These are phyloP conservation scores for Dictyostelium intermedium DNA, from an alignment of 78 protist genomes.

Conservation along the genomic window DNA sequence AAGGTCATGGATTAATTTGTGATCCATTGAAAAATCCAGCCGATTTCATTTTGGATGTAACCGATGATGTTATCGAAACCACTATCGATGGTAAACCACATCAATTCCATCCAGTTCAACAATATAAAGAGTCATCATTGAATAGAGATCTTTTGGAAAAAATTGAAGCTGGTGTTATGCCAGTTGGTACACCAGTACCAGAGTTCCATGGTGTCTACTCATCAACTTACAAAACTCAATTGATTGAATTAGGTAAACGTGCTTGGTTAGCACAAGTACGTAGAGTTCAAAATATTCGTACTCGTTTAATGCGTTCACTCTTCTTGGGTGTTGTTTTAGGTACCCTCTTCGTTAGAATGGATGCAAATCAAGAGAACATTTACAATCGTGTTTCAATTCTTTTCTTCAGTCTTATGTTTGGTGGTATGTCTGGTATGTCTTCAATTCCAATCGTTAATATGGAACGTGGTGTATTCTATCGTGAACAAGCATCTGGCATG, in stretches of 20 bases:
- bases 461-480: conserved; percentile 81
- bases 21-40: conserved; percentile 81
- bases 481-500: conserved; percentile 72
- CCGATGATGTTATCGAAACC: conserved; percentile 42
- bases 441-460: conserved; percentile 41
- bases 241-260: conserved; percentile 8
- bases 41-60: conserved; percentile 76
- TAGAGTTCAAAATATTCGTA: conserved; percentile 32
- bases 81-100: neutral
- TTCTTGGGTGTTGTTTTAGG: conserved; percentile 71
- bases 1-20: conserved; percentile 21
- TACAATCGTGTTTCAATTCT: conserved; percentile 50
- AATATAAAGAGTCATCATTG: conserved; percentile 11
- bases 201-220: conserved; percentile 60
- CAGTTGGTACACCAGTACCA: conserved; percentile 28
- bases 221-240: conserved; percentile 28
- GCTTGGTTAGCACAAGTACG: conserved; percentile 53
- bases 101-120: conserved; percentile 41
- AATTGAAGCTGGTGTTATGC: conserved; percentile 61
- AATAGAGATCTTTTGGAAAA: neutral
- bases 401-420: conserved; percentile 72
- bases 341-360: conserved; percentile 46
- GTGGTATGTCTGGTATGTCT: conserved; percentile 76
- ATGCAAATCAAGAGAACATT: conserved; percentile 31
- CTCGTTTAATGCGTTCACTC: conserved; percentile 48